Conservation (phyloP, 306 rosid species). For the Psophocarpus tetragonolobus region DNA sequence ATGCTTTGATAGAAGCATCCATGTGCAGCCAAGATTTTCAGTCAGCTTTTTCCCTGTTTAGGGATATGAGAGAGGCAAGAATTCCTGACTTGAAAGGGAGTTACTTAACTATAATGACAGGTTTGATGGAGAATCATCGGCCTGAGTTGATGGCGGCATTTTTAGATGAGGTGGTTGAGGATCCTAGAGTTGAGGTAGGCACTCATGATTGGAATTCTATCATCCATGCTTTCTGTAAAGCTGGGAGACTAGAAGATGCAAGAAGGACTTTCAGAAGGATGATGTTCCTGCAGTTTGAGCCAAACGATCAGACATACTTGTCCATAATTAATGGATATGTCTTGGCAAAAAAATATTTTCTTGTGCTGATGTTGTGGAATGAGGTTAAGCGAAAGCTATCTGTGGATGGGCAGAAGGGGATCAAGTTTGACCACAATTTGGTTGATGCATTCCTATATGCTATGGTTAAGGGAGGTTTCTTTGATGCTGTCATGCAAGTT, state of each 20-base stretch:
- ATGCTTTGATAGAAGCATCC: conserved; percentile 77
- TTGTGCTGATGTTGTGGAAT: conserved; percentile 87
- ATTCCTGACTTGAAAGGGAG: conserved; percentile 73
- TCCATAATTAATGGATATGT: conserved; percentile 84
- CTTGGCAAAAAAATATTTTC: conserved; percentile 74
- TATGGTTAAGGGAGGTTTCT: conserved; percentile 96
- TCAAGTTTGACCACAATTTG: conserved; percentile 68
- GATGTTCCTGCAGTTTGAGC: conserved; percentile 80
- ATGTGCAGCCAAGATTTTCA: conserved; percentile 92
- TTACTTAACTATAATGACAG: conserved; percentile 91
- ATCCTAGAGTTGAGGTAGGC: conserved; percentile 84
- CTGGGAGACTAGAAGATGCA: conserved; percentile 89
- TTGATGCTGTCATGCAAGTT: conserved; percentile 94
- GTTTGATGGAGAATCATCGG: conserved; percentile 91
- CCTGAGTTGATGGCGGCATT: conserved; percentile 98
- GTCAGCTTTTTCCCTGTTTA: conserved; percentile 80
- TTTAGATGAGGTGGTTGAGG: conserved; percentile 88
- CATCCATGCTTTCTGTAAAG: conserved; percentile 92
- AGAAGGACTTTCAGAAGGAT: conserved; percentile 93
- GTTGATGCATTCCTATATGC: conserved; percentile 91
- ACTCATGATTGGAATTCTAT: conserved; percentile 98
- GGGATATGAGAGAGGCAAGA: conserved; percentile 91
- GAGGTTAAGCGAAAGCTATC: conserved; percentile 77
- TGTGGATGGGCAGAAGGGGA: conserved; percentile 57
- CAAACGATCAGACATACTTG: conserved; percentile 88